Base-by-base conservation (phyloP, 306 rosid species). In the Sophora flavescens region DNA sequence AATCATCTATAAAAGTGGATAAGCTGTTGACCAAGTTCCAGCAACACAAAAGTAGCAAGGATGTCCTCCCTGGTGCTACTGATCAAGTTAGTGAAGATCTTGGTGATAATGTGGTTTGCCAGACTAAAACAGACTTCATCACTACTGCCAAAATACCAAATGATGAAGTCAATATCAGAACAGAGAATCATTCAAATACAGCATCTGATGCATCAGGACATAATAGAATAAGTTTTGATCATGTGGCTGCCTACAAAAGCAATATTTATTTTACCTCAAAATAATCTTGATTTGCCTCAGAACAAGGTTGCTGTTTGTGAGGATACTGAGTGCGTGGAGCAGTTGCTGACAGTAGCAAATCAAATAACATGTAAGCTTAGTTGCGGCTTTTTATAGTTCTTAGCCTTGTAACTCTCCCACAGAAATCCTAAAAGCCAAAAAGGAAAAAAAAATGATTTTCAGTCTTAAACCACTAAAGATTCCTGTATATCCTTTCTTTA, bases 311-410 rank as follows among this genome's bases (percentile, higher is more conserved):
- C 77, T 36, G 38, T 52, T 76, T 76, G 62, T 71, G 88, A 85
- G 76, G 80, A 72, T 59, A 72, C 70, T 6, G 69, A 70, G 71
- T 84, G 81, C 83, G 65, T 68, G 74, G 82, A 83, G 76, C 48
- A 28, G 68, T 61, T 80, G 85, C 57, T 62, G 90, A 85, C 64
- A 52, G 50, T 42, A 77, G 78, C 76, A 81, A 81, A 75, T 75
- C 67, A 41, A 85, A 84, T 60, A 78, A 81, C 73, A 79, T 72
- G 98, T 94, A 89, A 94, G 98, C 54, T 63, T 76, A 22, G 15
- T 56, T 63, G 22, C 75, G 11, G 16, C 14, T 45, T 48, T 47
- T 42, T 54, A 7, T 67, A 9, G 38, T 56, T 79, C 57, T 45
- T 62, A 7, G 53, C 66, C 13, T 79, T 53, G n/a, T 42, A 58